These are phyloP conservation scores for Yamadazyma insecticola DNA, from an alignment of 805 yeast genomes.

Conservation along the genomic window DNA sequence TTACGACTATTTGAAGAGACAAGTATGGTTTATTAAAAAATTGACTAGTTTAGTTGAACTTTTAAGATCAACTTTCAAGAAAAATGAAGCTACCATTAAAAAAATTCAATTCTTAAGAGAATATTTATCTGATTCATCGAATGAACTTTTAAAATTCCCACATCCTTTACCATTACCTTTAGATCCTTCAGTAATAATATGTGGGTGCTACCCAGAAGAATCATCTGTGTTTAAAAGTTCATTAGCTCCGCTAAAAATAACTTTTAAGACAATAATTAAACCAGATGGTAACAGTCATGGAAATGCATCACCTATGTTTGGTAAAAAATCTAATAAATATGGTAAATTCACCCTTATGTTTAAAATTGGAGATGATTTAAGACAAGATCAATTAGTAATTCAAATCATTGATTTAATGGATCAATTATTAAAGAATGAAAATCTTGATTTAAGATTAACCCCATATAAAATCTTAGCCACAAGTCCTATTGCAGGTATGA, in stretches of 20 bases:
- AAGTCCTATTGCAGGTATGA: conserved; percentile 85
- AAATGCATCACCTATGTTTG: conserved; percentile 21
- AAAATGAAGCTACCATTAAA: conserved; percentile 72
- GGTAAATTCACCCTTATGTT: conserved; percentile 77
- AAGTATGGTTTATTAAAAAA: conserved; percentile 63
- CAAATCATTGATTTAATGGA: conserved; percentile 93
- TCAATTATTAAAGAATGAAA: conserved; percentile 79
- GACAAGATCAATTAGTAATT: conserved; percentile 96
- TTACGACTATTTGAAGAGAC: conserved; percentile 45
- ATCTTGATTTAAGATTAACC: conserved; percentile 78
- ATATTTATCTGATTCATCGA: conserved; percentile 45
- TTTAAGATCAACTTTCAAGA: conserved; percentile 47
- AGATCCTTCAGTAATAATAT: conserved; percentile 71
- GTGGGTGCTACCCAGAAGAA: conserved; percentile 75
- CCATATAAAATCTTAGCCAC: conserved; percentile 92
- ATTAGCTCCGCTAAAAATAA: conserved; percentile 79
- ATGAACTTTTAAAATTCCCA: conserved; percentile 32
- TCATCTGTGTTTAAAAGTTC: conserved; percentile 89
- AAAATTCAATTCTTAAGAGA: conserved; percentile 66
- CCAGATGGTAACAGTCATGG: too few species aligned
- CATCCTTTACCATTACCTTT: conserved; percentile 70
- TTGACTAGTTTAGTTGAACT: conserved; percentile 62
- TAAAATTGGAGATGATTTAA: conserved; percentile 90
- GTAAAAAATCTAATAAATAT: conserved; percentile 24
- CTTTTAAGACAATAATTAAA: conserved; percentile 54